Base-by-base conservation (phyloP, 441 rosid species). In the Francoa sonchifolia region DNA sequence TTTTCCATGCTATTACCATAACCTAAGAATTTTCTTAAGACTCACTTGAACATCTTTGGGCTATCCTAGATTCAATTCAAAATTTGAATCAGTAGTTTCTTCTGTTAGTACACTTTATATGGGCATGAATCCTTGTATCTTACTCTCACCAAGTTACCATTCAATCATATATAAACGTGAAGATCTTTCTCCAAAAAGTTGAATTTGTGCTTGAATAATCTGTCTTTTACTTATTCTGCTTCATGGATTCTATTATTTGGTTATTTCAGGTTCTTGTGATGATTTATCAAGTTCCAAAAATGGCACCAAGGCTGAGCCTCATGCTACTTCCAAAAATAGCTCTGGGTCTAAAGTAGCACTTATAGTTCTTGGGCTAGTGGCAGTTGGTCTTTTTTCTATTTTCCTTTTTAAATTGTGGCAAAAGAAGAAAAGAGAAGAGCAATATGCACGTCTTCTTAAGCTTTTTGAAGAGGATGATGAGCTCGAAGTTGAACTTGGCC, bases 381-480 rank as follows among this genome's bases (percentile, higher is more conserved):
- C 66, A 11, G 54, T 80, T 36, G 87, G 55, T 4, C 44, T 67
- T 51, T 67, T 80, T 59, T 67, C 77, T 6, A 67, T 80, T 52
- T 63, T 76, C 58, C 75, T 90, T 16, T 78, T 61, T 73, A 83
- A 86, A 66, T 53, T 82, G 12, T 83, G 95, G 95, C 94, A 86
- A 58, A 90, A 70, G 82, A 90, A 87, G 85, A 90, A 83, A 68
- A 67, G 96, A 56, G 96, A 87, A 14, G 95, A 90, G 69, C 99
- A 86, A 47, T 82, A 86, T 56, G 96, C 96, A 17, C 75, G 90
- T 12, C 85, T 90, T 17, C 57, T 90, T 53, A 90, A 90, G 68
- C 67, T 90, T 68, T 90, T 90, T 42, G 99, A 90, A 71, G 96
- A 90, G 72, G 99, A 90, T 54, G 94, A 83, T 55, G 99, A 86